phyloP scores from a whole-genome alignment of 768 basidiomycete genomes.

The Boletus tylopilopsis region DNA sequence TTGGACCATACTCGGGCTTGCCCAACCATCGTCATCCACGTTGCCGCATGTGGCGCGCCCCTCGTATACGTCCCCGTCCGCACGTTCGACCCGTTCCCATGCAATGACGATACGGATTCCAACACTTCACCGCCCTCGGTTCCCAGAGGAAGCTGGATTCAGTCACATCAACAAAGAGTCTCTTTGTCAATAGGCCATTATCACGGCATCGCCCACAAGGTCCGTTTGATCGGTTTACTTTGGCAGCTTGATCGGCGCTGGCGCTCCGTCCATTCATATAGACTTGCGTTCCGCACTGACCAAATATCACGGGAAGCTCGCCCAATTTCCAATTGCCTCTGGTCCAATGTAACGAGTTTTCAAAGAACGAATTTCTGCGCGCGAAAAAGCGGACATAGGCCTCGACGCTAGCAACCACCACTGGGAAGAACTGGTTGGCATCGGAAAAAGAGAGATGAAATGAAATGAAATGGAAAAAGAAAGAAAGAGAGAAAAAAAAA shows the following conservation, averaged over 20 bases:
- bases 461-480: conserved; percentile 3
- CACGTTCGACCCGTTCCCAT: too few species aligned
- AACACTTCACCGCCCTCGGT: background rate
- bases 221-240: conserved; percentile 13
- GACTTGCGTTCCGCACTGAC: background rate
- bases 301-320: conserved; percentile 15
- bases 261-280: conserved; percentile 12
- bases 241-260: conserved; percentile 19
- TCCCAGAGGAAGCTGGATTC: conserved; percentile 13
- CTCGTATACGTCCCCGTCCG: too few species aligned
- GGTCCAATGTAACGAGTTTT: conserved; percentile 18
- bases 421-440: too few species aligned
- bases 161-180: background rate
- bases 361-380: conserved; percentile 17
- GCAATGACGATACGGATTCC: background rate
- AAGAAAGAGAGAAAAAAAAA: background rate
- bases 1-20: conserved; percentile 1
- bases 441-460: too few species aligned
- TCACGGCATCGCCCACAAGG: conserved; percentile 18
- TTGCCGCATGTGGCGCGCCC: conserved; percentile 15
- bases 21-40: conserved; percentile 4
- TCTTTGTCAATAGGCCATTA: too few species aligned
- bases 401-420: too few species aligned
- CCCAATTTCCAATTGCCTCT: conserved; percentile 18
- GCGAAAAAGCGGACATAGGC: conserved; percentile 18